phyloP scores from a whole-genome alignment of 2,329 filamentous ascomycete genomes.

The Hirsutella rhossiliensis region DNA sequence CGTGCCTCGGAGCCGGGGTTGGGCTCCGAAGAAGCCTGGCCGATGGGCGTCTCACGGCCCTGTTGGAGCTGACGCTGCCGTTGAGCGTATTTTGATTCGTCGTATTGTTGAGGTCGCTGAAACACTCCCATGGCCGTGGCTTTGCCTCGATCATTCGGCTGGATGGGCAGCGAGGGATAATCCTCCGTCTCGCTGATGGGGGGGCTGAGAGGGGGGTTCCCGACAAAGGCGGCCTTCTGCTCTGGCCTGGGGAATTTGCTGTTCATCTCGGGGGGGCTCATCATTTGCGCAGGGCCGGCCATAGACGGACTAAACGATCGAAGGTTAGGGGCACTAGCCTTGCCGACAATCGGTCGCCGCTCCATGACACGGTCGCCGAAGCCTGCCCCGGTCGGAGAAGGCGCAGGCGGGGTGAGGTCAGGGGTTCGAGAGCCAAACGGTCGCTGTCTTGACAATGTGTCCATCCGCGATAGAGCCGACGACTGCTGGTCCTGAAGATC shows the following conservation, averaged over 20 bases:
- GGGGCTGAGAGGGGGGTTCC: conserved; percentile 28
- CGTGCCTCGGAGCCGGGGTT: conserved; percentile 25
- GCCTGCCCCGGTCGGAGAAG: conserved; percentile 31
- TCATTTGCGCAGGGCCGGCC: conserved; percentile 22
- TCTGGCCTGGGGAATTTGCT: conserved; percentile 22
- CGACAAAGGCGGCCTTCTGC: conserved; percentile 18
- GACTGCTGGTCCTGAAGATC: conserved; percentile 71
- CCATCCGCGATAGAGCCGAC: conserved; percentile 65
- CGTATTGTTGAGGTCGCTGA: conserved; percentile 68
- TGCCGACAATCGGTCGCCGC: conserved; percentile 32
- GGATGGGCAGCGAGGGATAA: conserved; percentile 49
- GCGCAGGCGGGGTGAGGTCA: conserved; percentile 29
- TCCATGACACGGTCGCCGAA: conserved; percentile 35
- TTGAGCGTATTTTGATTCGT: conserved; percentile 75
- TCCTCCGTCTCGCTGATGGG: conserved; percentile 64
- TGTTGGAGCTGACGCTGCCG: conserved; percentile 72
- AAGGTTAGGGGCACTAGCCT: conserved; percentile 58
- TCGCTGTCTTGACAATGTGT: conserved; percentile 60
- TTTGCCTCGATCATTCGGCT: conserved; percentile 68
- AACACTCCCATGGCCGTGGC: conserved; percentile 56
- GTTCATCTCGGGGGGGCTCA: conserved; percentile 24
- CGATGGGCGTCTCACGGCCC: conserved; percentile 51
- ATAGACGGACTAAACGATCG: conserved; percentile 40
- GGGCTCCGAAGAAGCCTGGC: conserved; percentile 31
- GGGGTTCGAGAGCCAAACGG: conserved; percentile 37